Evolutionary conservation across 176 grass and related monocot genomes (phyloP).

Genomic region (Lolium rigidum): DNA sequence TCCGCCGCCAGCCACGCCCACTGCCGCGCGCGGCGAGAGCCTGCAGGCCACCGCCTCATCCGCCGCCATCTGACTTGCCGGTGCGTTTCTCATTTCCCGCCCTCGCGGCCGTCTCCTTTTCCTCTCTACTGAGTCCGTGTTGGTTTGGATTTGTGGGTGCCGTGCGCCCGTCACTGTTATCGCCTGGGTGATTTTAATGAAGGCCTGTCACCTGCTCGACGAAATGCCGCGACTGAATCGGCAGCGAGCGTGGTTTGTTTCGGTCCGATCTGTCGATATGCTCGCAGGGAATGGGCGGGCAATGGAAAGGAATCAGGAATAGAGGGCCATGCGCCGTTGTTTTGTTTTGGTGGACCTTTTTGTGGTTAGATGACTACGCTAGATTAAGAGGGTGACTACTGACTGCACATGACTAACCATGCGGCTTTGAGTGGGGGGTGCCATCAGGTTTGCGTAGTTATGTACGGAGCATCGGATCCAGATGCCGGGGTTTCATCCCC

Average conservation of each 20-base stretch:
- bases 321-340: neutral
- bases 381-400: neutral
- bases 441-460: neutral
- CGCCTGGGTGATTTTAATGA: neutral
- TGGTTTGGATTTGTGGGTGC: neutral
- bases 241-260: neutral
- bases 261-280: neutral
- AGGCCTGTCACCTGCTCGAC: neutral
- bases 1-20: neutral
- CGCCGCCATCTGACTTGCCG: neutral
- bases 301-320: neutral
- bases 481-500: too few relatives aligned
- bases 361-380: neutral
- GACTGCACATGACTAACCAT: neutral
- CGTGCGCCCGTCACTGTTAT: neutral
- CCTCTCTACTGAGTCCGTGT: neutral
- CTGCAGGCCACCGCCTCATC: neutral
- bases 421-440: neutral
- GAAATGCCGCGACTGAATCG: neutral
- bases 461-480: too few relatives aligned
- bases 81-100: constrained; percentile 1
- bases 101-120: neutral
- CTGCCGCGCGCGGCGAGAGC: neutral
- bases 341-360: neutral
- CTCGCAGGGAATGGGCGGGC: neutral